Base-by-base conservation (phyloP, 2,329 filamentous ascomycete species). In the Colletotrichum horii region DNA sequence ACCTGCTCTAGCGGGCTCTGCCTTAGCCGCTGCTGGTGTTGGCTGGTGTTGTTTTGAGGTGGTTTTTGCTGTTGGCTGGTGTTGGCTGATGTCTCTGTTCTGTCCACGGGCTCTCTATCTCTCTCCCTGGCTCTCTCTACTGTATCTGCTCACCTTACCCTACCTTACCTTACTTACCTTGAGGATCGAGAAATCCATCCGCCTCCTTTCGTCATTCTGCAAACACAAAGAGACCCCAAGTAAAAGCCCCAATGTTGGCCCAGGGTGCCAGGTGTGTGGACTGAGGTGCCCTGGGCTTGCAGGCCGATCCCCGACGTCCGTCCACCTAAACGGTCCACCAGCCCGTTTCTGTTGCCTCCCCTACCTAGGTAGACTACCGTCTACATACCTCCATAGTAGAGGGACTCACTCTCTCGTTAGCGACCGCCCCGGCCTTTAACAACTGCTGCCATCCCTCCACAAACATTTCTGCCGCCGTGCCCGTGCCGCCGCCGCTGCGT, bases 391-490 rank as follows among this genome's bases (percentile, higher is more conserved):
- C n/a, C n/a, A n/a, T 28, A 6, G 26, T 28, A 28, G 26, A 28
- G 26, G n/a, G n/a, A n/a, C n/a, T 28, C 6, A 28, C 28, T 28
- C 28, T 28, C 28, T 28, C 28, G 28, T 28, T 52, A 22, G 43
- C 43, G 43, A 62, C 64, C 24, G 22, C 15, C 32, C 56, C 22
- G 26, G 19, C 56, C 61, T 48, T 48, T 26, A 64, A 52, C 43
- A 22, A 70, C 71, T 74, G 32, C 71, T 68, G 71, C 66, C 68
- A 62, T 71, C 61, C 67, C 67, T 71, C 68, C 55, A 43, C 55
- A 61, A 61, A 67, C 73, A 72, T 28, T 67, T 56, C 66, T 48
- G 38, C 66, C 24, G 70, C 56, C 36, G 61, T 64, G 43, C 43
- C 43, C n/a, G 48, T 67, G 65, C 66, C 38, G 28, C 65, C 65